These are phyloP conservation scores for Lolium multiflorum DNA, from an alignment of 176 grass and related monocot genomes.

Conservation along the genomic window DNA sequence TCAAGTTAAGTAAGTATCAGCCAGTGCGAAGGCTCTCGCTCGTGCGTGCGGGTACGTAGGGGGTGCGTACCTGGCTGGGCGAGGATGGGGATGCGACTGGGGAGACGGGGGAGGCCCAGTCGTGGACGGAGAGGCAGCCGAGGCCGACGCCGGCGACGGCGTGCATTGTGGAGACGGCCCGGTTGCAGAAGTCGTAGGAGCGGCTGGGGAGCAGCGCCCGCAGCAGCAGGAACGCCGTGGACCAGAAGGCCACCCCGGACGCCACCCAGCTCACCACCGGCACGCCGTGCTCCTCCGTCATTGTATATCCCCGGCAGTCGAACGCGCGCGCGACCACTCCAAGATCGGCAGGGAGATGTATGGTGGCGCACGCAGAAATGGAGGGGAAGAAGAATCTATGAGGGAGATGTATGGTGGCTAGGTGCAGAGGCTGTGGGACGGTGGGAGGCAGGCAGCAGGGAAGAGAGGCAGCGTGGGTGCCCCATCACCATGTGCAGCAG, in stretches of 20 bases:
- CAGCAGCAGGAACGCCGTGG: conserved; percentile 58
- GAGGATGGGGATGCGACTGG: conserved; percentile 65
- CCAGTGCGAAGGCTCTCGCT: too few relatives aligned
- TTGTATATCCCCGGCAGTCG: not conserved
- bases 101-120: conserved; percentile 58
- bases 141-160: conserved; percentile 57
- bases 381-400: not conserved
- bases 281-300: conserved; percentile 34
- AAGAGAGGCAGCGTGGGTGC: not conserved
- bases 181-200: conserved; percentile 74
- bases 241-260: conserved; percentile 60
- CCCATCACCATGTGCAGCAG: conserved; percentile 15
- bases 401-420: not conserved
- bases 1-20: too few relatives aligned
- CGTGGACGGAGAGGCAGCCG: conserved; percentile 62
- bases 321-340: too few relatives aligned
- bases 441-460: conserved; percentile 21
- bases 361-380: not conserved
- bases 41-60: too few relatives aligned
- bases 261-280: conserved; percentile 41
- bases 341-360: not conserved
- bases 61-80: conserved; percentile 47
- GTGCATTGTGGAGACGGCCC: conserved; percentile 61
- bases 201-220: conserved; percentile 47
- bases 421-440: not conserved